Evolutionary conservation across 257 asterid genomes (phyloP).

Genomic region (Rubia yunnanensis): DNA sequence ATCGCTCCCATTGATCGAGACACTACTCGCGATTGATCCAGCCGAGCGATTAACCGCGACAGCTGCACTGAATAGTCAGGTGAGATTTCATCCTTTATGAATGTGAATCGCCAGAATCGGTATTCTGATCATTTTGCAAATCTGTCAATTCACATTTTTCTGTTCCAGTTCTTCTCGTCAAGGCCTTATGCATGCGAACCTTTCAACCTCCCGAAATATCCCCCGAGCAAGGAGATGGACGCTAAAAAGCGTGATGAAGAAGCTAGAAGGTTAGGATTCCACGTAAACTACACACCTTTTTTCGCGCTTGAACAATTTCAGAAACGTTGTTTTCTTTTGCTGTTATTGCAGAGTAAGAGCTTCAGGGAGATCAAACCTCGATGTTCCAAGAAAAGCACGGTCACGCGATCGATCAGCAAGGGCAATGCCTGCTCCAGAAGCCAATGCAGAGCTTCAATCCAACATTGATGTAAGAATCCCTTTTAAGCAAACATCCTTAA

Average conservation of each 20-base stretch:
- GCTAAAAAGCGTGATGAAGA: constrained; percentile 87
- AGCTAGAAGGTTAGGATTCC: constrained; percentile 67
- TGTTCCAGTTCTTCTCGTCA: constrained; percentile 60
- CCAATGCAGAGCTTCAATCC: constrained; percentile 79
- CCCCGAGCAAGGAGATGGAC: constrained; percentile 94
- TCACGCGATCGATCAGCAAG: constrained; percentile 50
- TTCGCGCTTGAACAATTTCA: not conserved
- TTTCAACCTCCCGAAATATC: constrained; percentile 84
- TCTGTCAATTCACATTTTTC: not conserved
- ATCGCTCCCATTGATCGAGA: constrained; percentile 62
- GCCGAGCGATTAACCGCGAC: constrained; percentile 74
- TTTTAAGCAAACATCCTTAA: not conserved
- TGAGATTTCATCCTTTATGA: constrained; percentile 32
- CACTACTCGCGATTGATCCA: constrained; percentile 77
- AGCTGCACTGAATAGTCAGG: constrained; percentile 60
- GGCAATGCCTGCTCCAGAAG: constrained; percentile 71
- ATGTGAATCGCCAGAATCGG: no score
- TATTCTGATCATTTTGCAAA: not conserved
- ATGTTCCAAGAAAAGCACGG: constrained; percentile 50
- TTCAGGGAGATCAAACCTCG: constrained; percentile 56
- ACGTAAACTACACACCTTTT: not conserved
- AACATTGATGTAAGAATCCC: constrained; percentile 70
- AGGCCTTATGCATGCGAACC: constrained; percentile 79
- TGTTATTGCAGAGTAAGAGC: constrained; percentile 45
- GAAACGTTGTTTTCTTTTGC: constrained; percentile 8